phyloP scores from a whole-genome alignment of 2,329 filamentous ascomycete species.

The Pseudocercospora pini-densiflorae region DNA sequence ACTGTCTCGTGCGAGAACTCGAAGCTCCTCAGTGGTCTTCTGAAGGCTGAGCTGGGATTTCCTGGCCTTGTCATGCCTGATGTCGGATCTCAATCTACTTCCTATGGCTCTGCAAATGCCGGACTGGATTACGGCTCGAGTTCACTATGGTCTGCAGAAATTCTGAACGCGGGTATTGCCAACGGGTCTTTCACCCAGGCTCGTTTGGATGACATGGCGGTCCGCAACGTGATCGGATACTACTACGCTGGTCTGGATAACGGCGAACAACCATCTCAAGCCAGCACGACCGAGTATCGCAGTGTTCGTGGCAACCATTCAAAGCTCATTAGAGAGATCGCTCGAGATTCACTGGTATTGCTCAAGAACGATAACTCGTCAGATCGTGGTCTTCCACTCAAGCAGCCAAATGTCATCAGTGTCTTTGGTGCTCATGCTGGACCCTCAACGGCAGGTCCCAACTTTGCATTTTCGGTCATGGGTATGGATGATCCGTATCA shows the following conservation, averaged over 20 bases:
- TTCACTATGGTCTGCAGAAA: constrained; percentile 31
- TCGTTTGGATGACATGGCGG: constrained; percentile 41
- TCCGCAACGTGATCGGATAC: constrained; percentile 32
- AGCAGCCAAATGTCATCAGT: constrained; percentile 46
- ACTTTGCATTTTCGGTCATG: constrained; percentile 21
- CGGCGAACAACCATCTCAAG: constrained; percentile 20
- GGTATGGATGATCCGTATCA: constrained; percentile 23
- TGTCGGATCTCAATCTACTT: constrained; percentile 36
- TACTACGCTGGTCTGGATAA: constrained; percentile 27
- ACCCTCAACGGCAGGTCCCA: constrained; percentile 17
- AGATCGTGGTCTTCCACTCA: constrained; percentile 49
- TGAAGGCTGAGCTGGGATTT: constrained; percentile 64
- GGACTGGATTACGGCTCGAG: constrained; percentile 39
- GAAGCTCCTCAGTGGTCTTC: constrained; percentile 62
- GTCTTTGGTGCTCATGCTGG: constrained; percentile 41
- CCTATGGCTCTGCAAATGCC: constrained; percentile 33
- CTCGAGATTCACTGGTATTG: constrained; percentile 45
- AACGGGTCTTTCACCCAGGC: constrained; percentile 39
- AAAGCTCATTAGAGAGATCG: constrained; percentile 20
- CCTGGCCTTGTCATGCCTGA: constrained; percentile 56
- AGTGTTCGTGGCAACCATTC: constrained; percentile 23
- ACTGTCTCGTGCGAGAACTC: constrained; percentile 63
- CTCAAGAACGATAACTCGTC: constrained; percentile 66
- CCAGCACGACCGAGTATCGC: constrained; percentile 19
- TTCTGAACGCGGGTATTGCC: constrained; percentile 36